Conservation (phyloP, 2,329 filamentous ascomycete species). For the Metarhizium guizhouense region DNA sequence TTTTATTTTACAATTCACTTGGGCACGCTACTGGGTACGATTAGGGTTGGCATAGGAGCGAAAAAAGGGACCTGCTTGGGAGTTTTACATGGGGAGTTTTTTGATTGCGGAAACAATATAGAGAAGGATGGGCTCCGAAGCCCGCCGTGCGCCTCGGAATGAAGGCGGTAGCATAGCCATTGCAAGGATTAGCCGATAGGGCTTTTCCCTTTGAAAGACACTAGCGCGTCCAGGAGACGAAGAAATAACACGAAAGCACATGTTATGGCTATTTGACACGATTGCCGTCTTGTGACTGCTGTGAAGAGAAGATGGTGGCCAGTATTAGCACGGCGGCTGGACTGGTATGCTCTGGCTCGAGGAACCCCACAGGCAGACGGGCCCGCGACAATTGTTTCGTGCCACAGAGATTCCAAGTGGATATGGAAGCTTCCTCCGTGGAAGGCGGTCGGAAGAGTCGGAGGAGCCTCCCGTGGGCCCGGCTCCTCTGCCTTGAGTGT, state of each 20-base stretch:
- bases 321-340: no score
- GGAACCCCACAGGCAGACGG: no score
- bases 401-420: no score
- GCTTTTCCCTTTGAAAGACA: neutral
- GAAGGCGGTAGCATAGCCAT: neutral
- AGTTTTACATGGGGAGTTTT: neutral
- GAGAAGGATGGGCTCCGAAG: conserved; percentile 1
- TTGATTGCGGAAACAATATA: neutral
- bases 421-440: neutral
- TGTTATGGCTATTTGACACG: no score
- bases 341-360: no score
- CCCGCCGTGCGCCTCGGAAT: neutral
- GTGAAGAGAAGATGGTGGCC: no score
- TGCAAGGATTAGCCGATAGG: neutral
- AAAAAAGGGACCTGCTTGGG: neutral
- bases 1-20: neutral
- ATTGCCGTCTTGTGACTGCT: no score
- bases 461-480: neutral
- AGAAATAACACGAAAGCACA: neutral
- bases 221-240: conserved; percentile 3
- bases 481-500: neutral
- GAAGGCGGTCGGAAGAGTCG: neutral
- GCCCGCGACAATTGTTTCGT: no score
- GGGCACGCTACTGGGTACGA: neutral
- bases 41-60: neutral